Base-by-base conservation (phyloP, 1,284 basidiomycete genomes). In the Neotropicomus parvogracilis region DNA sequence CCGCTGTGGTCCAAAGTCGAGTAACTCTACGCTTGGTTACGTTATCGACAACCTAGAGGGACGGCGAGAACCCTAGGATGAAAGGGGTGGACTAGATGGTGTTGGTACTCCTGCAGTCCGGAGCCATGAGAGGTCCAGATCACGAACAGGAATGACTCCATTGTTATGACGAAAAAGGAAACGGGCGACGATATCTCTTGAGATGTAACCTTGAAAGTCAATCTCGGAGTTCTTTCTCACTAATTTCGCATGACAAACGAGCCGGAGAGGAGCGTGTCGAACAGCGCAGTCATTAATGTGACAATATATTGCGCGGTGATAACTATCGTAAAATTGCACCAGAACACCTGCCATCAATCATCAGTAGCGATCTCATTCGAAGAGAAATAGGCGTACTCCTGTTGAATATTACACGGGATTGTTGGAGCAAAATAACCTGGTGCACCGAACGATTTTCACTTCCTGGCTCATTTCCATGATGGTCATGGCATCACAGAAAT, bases 201-300 rank as follows among this genome's bases (percentile, higher is more conserved):
- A 29, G n/a, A 14, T 5, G 21, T 32, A 17, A 17, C 16, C 29
- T 5, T 11, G 32, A 26, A 11, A 39, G 10, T n/a, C 24, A n/a
- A 24, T 13, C 26, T 31, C 9, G n/a, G n/a, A 9, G n/a, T 34
- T 20, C 21, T n/a, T 26, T 12, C 38, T 37, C 39, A 58, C 36
- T 9, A 49, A 27, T 52, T 62, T n/a, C 62, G 60, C 36, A 63
- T 36, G 38, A 64, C 19, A 19, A 50, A 41, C n/a, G 80, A 79
- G 6, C 85, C 85, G 14, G 85, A 84, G 35, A 89, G 63, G 58
- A 89, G 67, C 69, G 88, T 78, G 59, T 89, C 71, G 50, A 90
- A 60, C 37, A 89, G 63, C 2, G 83, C 85, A 27, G 80, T 74
- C 14, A 86, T 50, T 40, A 89, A 53, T 32, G 78, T 80, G 48